Percentiles rank a stretch among this genome's conserved stretches.
Evolutionary conservation across 306 rosid genomes (phyloP).

Genomic region (Fragaria ananassa): DNA sequence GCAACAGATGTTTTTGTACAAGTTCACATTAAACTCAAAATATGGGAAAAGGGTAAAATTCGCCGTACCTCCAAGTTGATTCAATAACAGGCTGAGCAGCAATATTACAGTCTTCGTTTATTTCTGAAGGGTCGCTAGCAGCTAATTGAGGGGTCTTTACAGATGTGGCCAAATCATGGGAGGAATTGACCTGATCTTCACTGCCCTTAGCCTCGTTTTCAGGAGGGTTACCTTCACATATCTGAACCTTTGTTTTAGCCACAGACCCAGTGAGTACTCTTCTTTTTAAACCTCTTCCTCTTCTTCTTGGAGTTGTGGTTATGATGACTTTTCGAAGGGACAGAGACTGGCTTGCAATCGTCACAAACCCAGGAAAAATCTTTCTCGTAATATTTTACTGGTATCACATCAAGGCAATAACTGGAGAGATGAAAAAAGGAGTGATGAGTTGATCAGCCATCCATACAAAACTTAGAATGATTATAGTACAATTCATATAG

Average conservation of each 20-base stretch:
- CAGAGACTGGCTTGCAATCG: slow-evolving; percentile 46
- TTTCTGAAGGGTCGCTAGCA: slow-evolving; percentile 11
- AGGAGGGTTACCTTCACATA: slow-evolving; percentile 18
- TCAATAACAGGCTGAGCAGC: slow-evolving; percentile 55
- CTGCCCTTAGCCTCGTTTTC: slow-evolving; percentile 19
- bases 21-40: slow-evolving; percentile 24
- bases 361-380: slow-evolving; percentile 67
- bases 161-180: slow-evolving; percentile 11
- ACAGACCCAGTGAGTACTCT: slow-evolving; percentile 9
- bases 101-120: slow-evolving; percentile 10
- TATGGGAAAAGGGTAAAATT: neutral
- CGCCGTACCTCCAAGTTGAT: slow-evolving; percentile 67
- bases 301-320: slow-evolving; percentile 10
- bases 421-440: slow-evolving; percentile 6
- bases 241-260: slow-evolving; percentile 13
- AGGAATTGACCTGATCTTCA: slow-evolving; percentile 26
- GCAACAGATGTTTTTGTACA: slow-evolving; percentile 14
- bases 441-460: neutral
- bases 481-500: neutral
- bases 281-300: slow-evolving; percentile 19
- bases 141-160: slow-evolving; percentile 24
- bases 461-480: neutral
- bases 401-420: slow-evolving; percentile 10
- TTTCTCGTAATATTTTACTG: slow-evolving; percentile 20
- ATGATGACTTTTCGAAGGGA: neutral